phyloP scores from a whole-genome alignment of 176 grass and related monocot genomes.

The Oropetium thomaeum region DNA sequence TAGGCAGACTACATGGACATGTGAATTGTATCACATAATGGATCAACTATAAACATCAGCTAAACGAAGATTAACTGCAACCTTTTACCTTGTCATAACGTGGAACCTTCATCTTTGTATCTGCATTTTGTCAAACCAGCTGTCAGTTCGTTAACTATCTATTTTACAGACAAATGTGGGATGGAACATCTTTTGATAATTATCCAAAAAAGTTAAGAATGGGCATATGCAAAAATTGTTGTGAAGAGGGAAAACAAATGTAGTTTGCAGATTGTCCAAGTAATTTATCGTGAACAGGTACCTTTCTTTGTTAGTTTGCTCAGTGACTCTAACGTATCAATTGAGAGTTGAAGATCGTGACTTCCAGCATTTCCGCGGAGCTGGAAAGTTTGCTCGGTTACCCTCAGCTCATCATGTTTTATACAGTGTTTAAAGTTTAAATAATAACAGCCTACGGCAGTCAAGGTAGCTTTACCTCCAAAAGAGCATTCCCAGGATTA shows the following conservation, averaged over 20 bases:
- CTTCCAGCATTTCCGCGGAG: constrained; percentile 98
- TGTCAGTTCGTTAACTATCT: constrained; percentile 22
- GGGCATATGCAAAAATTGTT: neutral
- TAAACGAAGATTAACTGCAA: constrained; percentile 28
- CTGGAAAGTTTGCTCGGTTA: constrained; percentile 52
- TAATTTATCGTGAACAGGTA: constrained; percentile 31
- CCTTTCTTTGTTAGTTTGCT: constrained; percentile 90
- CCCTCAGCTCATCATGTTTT: constrained; percentile 29
- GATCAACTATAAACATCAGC: constrained; percentile 32
- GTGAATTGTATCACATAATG: constrained; percentile 32
- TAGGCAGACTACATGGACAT: constrained; percentile 80
- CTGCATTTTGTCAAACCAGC: constrained; percentile 48
- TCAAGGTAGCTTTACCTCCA: constrained; percentile 59
- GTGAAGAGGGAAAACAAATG: constrained; percentile 14
- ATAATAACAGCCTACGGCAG: neutral
- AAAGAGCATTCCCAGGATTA: constrained; percentile 77
- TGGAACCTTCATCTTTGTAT: constrained; percentile 92
- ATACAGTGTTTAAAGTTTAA: constrained; percentile 28
- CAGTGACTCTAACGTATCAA: constrained; percentile 75
- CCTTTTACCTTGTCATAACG: constrained; percentile 92
- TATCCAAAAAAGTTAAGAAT: neutral
- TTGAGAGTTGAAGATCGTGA: constrained; percentile 88
- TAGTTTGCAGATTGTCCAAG: neutral
- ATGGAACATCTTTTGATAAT: neutral
- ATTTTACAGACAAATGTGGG: neutral